Evolutionary conservation across 805 yeast genomes (phyloP), one percentile per base, ranked within the genome.

Genomic region (Wickerhamiella vanderwaltii): DNA sequence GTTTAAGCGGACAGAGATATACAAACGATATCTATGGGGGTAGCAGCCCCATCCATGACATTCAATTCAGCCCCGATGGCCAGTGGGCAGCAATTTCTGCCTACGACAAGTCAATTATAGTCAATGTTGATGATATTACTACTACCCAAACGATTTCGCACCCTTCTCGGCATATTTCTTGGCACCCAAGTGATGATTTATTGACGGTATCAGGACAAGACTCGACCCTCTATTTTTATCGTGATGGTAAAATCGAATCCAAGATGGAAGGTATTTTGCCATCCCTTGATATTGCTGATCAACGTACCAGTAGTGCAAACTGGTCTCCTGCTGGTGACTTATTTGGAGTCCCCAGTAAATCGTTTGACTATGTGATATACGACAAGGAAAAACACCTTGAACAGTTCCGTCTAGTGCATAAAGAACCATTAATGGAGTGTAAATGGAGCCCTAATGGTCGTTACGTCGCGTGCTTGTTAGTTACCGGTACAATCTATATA

Each of bases 261-360:
- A 28, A 28, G 13, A 22, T 62, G 7, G 56, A 50, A 18, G 48
- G 50, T 9, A 41, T 62, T 1, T 43, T 53, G 11, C 64, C 65
- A 1, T 15, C 46, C n/a, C 40, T 57, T 4, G 11, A 35, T n/a
- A 46, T 47, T n/a, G 49, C 45, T 4, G 68, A 64, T 29, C 66
- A 65, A 51, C 55, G 71, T 1, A 61, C 77, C 19, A 68, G 82
- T 0, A 69, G 69, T 31, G 68, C 75, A 2, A 72, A 70, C 28
- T 85, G 94, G 94, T 72, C 75, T 43, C 72, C 79, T 2, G 66
- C 69, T 41, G 94, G 94, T 13, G 72, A 72, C 41, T 57, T 65
- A n/a, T 64, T 85, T 36, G 84, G 86, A 2, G 53, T 83, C 15
- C 86, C 94, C 2, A 63, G 79, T 5, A 61, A 65, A 28, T 61